Evolutionary conservation across 176 grass and related monocot species (phyloP).

Genomic region (Avena insularis): DNA sequence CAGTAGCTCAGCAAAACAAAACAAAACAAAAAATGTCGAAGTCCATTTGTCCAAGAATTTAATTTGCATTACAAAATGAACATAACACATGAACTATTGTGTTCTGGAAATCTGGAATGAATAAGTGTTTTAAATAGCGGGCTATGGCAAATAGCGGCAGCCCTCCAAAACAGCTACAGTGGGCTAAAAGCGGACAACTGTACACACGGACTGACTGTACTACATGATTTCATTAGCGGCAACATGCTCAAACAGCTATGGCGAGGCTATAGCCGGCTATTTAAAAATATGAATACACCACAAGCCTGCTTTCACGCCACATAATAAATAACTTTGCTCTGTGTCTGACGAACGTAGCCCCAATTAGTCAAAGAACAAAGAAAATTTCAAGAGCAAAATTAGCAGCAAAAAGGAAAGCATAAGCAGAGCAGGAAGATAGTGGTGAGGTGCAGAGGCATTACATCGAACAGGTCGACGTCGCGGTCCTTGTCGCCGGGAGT

Average conservation of each 20-base stretch:
- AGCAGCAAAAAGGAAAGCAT: neutral
- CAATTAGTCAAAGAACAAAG: neutral
- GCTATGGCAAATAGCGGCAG: too few species aligned
- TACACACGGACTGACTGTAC: too few species aligned
- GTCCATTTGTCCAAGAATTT: neutral
- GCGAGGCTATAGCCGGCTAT: too few species aligned
- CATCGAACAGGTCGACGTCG: conserved; percentile 44
- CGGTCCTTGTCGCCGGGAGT: conserved; percentile 15
- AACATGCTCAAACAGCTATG: too few species aligned
- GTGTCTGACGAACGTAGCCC: neutral
- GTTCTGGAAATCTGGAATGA: neutral
- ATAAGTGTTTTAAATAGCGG: too few species aligned
- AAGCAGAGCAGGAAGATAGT: neutral
- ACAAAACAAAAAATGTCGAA: neutral
- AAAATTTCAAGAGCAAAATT: neutral
- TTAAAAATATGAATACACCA: too few species aligned
- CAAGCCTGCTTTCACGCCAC: neutral
- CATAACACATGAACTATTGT: neutral
- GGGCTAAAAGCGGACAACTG: too few species aligned
- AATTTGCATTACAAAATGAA: neutral
- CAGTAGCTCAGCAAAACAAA: neutral
- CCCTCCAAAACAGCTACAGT: too few species aligned
- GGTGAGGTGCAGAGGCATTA: conserved; percentile 31
- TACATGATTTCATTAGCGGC: too few species aligned
- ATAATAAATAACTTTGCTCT: neutral